Evolutionary conservation across 2,329 filamentous ascomycete genomes (phyloP), one percentile per base, ranked within the genome.

Genomic region (Talaromyces sp.): DNA sequence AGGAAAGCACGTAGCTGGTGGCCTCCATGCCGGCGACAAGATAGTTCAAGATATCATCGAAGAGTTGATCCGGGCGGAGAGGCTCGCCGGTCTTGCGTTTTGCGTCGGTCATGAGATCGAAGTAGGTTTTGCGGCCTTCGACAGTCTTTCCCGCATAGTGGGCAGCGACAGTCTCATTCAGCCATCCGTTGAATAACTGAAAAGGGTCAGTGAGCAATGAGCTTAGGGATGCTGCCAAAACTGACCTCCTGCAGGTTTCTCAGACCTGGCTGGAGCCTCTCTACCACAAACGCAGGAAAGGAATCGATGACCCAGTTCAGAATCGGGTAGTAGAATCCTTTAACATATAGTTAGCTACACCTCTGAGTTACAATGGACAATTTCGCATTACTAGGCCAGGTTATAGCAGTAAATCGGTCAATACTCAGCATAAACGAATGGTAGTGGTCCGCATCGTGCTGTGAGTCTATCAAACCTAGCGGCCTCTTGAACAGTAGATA

Each of bases 21-120:
- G 42, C 42, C 6, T 47, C 42, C 42, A 47, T 74, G 72, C 66
- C 73, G 62, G 68, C 73, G 60, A 73, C 73, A 58, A 74, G 74
- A 74, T 77, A 73, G 44, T 60, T 31, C 42, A 30, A 54, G 27
- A 30, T 54, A 16, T 47, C 42, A 16, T 47, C 42, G 16, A 47
- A 47, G 2, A 47, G 42, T 23, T 16, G 42, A 5, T 47, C 42
- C 42, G 12, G 42, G 16, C 16, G 16, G 42, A 47, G 42, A 47
- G 42, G 16, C 18, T 47, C 42, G 42, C 42, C 42, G 16, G 42
- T 47, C 42, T 47, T 47, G 42, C 42, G 42, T 47, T 47, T 47
- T 8, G 42, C 42, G 16, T 47, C 42, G 9, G 42, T 47, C 42
- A 47, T 47, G 4, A 47, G 42, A 5, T 47, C 42, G 5, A 47